Evolutionary conservation across 495 filamentous ascomycete species (phyloP).

Genomic region (Patellaria atrata): DNA sequence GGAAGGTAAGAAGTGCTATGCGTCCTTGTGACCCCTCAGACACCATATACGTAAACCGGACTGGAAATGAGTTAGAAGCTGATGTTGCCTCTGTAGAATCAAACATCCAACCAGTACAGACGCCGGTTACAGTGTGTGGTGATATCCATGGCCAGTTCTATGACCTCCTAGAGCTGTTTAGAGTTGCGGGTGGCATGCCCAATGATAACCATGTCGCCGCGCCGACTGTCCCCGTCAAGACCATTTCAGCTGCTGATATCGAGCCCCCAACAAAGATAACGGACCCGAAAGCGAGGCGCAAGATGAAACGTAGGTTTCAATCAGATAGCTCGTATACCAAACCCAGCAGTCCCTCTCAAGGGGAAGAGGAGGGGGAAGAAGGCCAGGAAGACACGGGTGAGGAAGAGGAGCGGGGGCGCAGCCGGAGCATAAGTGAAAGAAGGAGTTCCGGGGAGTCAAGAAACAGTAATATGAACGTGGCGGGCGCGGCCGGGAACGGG

Average conservation of each 20-base stretch:
- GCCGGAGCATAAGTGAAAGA: conserved; percentile 21
- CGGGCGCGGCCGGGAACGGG: conserved; percentile 29
- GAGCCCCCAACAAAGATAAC: conserved; percentile 76
- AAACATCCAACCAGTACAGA: conserved; percentile 90
- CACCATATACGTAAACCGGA: neutral
- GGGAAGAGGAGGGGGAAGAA: conserved; percentile 36
- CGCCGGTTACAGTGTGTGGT: conserved; percentile 95
- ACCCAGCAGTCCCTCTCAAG: conserved; percentile 27
- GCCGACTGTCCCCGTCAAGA: conserved; percentile 28
- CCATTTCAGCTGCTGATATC: conserved; percentile 73
- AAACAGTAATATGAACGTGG: conserved; percentile 15
- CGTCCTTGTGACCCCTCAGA: neutral
- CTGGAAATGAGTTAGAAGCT: neutral
- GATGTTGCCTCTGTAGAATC: too few relatives aligned
- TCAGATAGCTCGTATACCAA: conserved; percentile 26
- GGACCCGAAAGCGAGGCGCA: conserved; percentile 68
- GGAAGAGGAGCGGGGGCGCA: conserved; percentile 31
- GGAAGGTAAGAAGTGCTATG: conserved; percentile 57
- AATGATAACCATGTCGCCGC: conserved; percentile 50
- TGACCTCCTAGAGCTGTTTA: conserved; percentile 91
- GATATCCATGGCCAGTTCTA: conserved; percentile 99
- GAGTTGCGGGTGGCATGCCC: conserved; percentile 90
- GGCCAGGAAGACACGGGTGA: conserved; percentile 28
- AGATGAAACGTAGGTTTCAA: conserved; percentile 43
- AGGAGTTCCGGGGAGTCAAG: conserved; percentile 19